Percentiles rank a stretch among this genome's conserved stretches.
These are phyloP conservation scores for Ophiosphaerella korrae DNA, from an alignment of 2,329 filamentous ascomycete genomes.

Conservation along the genomic window DNA sequence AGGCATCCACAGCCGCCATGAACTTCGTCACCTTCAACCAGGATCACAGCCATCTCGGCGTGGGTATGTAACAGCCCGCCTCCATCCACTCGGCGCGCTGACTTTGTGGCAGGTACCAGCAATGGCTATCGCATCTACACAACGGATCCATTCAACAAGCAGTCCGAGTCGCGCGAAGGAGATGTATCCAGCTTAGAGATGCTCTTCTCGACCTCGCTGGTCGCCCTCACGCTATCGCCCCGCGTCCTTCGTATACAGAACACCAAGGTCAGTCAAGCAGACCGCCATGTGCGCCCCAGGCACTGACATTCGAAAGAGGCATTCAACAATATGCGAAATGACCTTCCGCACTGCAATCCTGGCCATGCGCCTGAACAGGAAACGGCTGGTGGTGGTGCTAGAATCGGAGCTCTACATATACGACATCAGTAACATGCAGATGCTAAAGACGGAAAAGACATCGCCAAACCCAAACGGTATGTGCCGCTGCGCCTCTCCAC, in stretches of 20 bases:
- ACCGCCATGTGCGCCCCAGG: background rate
- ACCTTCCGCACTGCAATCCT: conserved; percentile 97
- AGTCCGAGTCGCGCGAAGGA: conserved; percentile 91
- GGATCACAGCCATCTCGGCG: conserved; percentile 95
- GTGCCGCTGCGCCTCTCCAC: conserved; percentile 4
- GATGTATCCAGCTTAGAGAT: conserved; percentile 98
- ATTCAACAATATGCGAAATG: conserved; percentile 94
- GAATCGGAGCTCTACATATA: conserved; percentile 98
- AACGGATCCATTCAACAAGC: conserved; percentile 93
- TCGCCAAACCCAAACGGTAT: conserved; percentile 84
- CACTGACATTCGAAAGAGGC: conserved; percentile 53
- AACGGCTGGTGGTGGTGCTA: conserved; percentile 88
- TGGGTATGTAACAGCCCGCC: conserved; percentile 65
- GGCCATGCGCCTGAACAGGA: conserved; percentile 90
- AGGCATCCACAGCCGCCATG: conserved; percentile 57
- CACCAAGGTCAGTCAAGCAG: conserved; percentile 72
- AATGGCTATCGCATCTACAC: conserved; percentile 96
- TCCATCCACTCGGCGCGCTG: background rate
- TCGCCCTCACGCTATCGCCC: conserved; percentile 90
- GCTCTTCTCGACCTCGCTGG: conserved; percentile 96
- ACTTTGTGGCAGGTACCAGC: conserved; percentile 70
- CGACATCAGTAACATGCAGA: conserved; percentile 98
- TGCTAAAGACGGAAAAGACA: conserved; percentile 89
- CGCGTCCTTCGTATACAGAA: conserved; percentile 95
- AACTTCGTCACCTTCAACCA: conserved; percentile 99